Base-by-base conservation (phyloP, 176 grass and related monocot genomes). In the Oryza officinalis region DNA sequence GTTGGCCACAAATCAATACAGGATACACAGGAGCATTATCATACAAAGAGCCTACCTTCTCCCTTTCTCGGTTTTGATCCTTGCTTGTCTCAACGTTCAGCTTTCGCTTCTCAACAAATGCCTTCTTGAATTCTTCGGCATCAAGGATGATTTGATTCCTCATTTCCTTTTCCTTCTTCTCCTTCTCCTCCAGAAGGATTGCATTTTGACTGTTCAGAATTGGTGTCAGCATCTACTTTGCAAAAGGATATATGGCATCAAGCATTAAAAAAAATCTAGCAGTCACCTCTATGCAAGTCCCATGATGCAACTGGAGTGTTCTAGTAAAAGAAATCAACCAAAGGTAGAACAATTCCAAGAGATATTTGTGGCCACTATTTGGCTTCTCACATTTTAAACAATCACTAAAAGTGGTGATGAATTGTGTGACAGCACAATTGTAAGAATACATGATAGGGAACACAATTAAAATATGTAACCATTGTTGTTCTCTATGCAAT, bases 181-280 rank as follows among this genome's bases (percentile, higher is more conserved):
- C 94, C 73, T 96, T 96, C 26, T 96, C 88, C 84, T 96, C 94
- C 25, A 96, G 71, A 59, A 89, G 84, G 43, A 93, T 85, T 43
- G 86, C 78, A 89, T 96, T 96, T 87, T 96, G 86, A 37, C 94
- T 96, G 91, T 84, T 67, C 28, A 86, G 2, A 71, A 68, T 35
- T 49, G 27, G 31, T 22, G 54, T 59, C 69, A 75, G 78, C 52
- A 65, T 70, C 37, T 44, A 71, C 8, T 67, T 68, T 69, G 17
- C 32, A 87, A 1, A 80, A 59, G 10, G 13, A 80, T 10, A 45
- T 3, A 27, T 26, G 52, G 44, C 9, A 74, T 15, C 68, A 40
- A 88, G 54, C 3, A 66, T 32, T 10, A 73, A 63, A 83, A 30
- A 73, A 63, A 60, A 27, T 37, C 22, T 33, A 61, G 22, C 12